Base-by-base conservation (phyloP, 768 basidiomycete species). In the Holtermanniella nyarrowii region DNA sequence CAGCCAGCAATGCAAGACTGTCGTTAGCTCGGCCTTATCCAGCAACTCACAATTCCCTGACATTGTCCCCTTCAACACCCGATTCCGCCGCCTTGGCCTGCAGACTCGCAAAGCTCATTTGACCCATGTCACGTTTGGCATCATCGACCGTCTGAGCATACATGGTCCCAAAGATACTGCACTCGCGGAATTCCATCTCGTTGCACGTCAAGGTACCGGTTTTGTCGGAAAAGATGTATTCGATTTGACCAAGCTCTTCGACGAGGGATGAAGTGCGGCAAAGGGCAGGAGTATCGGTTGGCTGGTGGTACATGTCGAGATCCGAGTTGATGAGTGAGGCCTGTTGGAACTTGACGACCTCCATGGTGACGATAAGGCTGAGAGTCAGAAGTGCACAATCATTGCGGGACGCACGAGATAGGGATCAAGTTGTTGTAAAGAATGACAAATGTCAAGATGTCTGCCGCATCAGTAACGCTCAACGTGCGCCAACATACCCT, bases 391-490 rank as follows among this genome's bases (percentile, higher is more conserved):
- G 11, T 39, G 24, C 23, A 20, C 20, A 21, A 49, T 39, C 14
- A 22, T 3, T 12, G n/a, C 2, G 11, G 2, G 16, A 65, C 73
- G 43, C 48, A 75, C 50, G 93, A 97, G 64, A 99, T 99, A 3
- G 93, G 93, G 55, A 99, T 97, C 61, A 99, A 79, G 75, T 97
- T 99, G 76, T 96, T 97, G 77, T 96, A 97, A 39, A 96, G 78
- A 71, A 99, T 93, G 72, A 97, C 87, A 76, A 96, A 99, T 10
- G 95, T 97, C 37, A 99, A 78, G 52, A 97, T 88, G 70, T 99
- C 93, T 88, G n/a, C 4, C 51, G 49, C 42, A 53, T 25, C 42
- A 50, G 5, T 21, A 25, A 37, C 54, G 23, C 20, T 57, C 14
- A 52, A 49, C 48, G 21, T 13, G 24, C 45, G 40, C 10, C 10